These are phyloP conservation scores for Chlorella sp. DNA, from an alignment of 139 green algal species.

Conservation along the genomic window DNA sequence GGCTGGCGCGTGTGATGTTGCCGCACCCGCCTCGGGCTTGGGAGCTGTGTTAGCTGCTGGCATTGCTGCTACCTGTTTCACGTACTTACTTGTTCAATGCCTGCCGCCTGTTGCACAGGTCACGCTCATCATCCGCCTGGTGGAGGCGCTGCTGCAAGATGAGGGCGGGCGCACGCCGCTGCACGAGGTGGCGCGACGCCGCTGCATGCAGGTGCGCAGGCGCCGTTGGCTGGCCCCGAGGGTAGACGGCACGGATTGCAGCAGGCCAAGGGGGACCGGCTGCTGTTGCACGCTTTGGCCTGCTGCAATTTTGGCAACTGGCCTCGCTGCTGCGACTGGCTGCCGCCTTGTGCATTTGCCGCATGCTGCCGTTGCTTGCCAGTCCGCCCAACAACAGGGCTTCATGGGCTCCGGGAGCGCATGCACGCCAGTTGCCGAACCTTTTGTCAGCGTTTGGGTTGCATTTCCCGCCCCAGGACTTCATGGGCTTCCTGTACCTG, in stretches of 20 bases:
- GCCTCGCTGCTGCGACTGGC: not conserved
- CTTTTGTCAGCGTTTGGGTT: not conserved
- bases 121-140: constrained; percentile 62
- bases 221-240: too few relatives aligned
- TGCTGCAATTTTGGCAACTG: too few relatives aligned
- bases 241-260: too few relatives aligned
- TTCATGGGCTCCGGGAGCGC: too few relatives aligned
- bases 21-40: too few relatives aligned
- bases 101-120: constrained; percentile 23
- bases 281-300: too few relatives aligned
- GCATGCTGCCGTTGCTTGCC: not conserved
- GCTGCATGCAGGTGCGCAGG: constrained; percentile 62
- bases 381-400: not conserved
- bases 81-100: too few relatives aligned
- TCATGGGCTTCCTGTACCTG: constrained; percentile 72
- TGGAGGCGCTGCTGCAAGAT: constrained; percentile 60
- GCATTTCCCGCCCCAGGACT: constrained; percentile 45
- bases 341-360: not conserved
- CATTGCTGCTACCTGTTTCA: too few relatives aligned
- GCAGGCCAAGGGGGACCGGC: too few relatives aligned
- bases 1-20: too few relatives aligned
- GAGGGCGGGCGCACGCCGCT: constrained; percentile 51
- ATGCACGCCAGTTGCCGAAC: too few relatives aligned
- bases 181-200: constrained; percentile 59
- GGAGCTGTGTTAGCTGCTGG: not conserved